Base-by-base conservation (phyloP, 1,139 yeast genomes). In the Suhomyces anneliseae region DNA sequence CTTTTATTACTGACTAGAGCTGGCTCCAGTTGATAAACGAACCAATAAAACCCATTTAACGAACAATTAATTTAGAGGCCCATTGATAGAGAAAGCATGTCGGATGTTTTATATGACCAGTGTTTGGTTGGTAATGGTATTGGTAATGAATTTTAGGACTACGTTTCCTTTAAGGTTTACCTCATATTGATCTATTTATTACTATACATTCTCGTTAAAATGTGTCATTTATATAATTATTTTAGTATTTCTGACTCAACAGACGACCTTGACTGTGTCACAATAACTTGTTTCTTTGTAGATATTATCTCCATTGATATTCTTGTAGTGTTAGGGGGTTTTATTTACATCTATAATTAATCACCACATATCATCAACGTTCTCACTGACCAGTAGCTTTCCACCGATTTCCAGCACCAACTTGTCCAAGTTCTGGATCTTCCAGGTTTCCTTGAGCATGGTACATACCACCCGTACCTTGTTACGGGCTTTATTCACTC, bases 401-500 rank as follows among this genome's bases (percentile, higher is more conserved):
- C 80, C 80, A 1, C 77, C 79, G 1, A 75, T 62, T 43, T 66
- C 69, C 50, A 62, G 62, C 2, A 74, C 50, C 34, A 74, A 45
- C 10, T 55, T 60, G 46, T 75, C 79, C 26, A 74, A 49, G n/a
- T 59, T 55, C 37, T 58, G 59, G 10, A 72, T 57, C 46, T 68
- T 71, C 57, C 66, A 64, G 38, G 57, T 57, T 42, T 72, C 76
- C 54, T 72, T 72, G 10, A 65, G 56, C 34, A 73, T 40, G 15
- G 66, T 62, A 26, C 74, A 64, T 11, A 82, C 58, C 9, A 79
- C 71, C 48, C 87, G 62, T 32, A 80, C 62, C 60, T 81, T 82
- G 54, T 82, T 82, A 47, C 83, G 64, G 6, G 82, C 72, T 55
- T 78, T 78, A 6, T 61, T 60, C 4, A 81, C 47, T 9, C 62